These are phyloP conservation scores for Neurospora sp. DNA, from an alignment of 2,329 filamentous ascomycete species.

Conservation along the genomic window DNA sequence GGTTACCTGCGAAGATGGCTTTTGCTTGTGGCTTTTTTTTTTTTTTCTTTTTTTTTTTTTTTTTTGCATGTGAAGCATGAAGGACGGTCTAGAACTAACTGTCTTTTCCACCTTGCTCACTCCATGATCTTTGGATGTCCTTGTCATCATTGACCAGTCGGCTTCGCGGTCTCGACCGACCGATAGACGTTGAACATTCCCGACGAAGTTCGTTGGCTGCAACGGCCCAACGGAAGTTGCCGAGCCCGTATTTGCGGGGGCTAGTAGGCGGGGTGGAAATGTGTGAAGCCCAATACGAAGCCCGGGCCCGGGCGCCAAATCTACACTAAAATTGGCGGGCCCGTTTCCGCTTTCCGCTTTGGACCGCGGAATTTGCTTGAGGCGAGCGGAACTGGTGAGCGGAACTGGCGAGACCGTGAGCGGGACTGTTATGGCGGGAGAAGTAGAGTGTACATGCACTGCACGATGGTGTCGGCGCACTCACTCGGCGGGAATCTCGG, in stretches of 20 bases:
- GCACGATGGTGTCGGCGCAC: not conserved
- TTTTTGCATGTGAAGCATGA: not conserved
- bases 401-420: not conserved
- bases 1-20: too few species aligned
- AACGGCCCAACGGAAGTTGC: not conserved
- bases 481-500: not conserved
- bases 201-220: not conserved
- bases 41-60: too few species aligned
- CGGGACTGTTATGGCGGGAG: too few species aligned
- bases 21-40: too few species aligned
- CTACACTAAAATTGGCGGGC: not conserved
- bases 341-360: not conserved
- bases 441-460: not conserved
- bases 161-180: not conserved
- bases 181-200: not conserved
- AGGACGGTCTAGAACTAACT: not conserved
- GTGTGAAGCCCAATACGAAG: not conserved
- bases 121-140: not conserved
- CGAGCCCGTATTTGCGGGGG: not conserved
- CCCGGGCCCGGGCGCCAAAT: not conserved
- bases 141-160: not conserved
- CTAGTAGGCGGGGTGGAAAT: not conserved
- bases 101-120: not conserved
- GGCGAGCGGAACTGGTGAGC: not conserved
- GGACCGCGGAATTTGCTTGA: not conserved